Evolutionary conservation across 2,329 filamentous ascomycete species (phyloP), one percentile per base, ranked within the genome.

Genomic region (Cladophialophora chaetospira): DNA sequence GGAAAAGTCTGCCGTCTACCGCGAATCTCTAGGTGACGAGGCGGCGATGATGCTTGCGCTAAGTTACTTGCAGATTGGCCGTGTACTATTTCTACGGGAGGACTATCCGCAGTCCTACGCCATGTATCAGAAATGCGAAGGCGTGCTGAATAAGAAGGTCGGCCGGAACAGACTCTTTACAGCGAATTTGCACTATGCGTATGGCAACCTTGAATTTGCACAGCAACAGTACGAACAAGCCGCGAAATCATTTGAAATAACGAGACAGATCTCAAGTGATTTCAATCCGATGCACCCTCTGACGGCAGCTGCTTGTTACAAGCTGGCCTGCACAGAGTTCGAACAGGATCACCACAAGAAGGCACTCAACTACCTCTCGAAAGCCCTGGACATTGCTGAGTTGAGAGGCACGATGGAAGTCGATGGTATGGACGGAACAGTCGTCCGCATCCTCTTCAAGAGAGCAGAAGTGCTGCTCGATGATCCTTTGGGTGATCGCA

Each of bases 391-490:
- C 28, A 57, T 57, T 33, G 53, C 53, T 28, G 48, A 53, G 26
- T 29, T 26, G 21, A 17, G 23, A 17, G 36, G 47, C 26, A 33
- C 33, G 25, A 47, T 15, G 4, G 36, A 40, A 5, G 17, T 40
- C 36, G 36, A 40, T 21, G 36, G 36, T 1, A 40, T 53, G 35
- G 53, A 57, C 38, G 53, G 53, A 6, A 53, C 48, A 9, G 43
- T 57, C 25, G 53, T 48, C 15, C 49, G 53, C 4, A 57, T 57
- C 38, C 49, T 33, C 21, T 57, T 50, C 17, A 57, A 57, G 19
- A 53, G 21, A 21, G 48, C 47, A 31, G 53, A 55, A 21, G 45
- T 57, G 5, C 23, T 57, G 33, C 35, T 57, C 31, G 53, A 57
- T 26, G 53, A 55, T 13, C 44, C 53, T 23, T 13, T 42, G 10